Evolutionary conservation across 1,284 basidiomycete genomes (phyloP), one percentile per base, ranked within the genome.

Genomic region (Leccinum cinnamomeum): DNA sequence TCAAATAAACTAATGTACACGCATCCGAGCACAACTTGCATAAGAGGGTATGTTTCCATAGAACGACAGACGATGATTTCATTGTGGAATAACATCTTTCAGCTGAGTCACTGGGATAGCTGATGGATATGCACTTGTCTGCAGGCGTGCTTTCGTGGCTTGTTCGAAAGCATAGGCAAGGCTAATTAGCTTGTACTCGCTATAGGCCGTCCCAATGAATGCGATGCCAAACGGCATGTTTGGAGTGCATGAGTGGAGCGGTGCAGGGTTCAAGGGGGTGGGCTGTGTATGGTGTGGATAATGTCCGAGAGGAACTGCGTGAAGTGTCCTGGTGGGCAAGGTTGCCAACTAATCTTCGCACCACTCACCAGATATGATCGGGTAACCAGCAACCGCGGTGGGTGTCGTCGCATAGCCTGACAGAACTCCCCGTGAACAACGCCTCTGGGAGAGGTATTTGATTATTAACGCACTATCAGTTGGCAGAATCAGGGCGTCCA

Each of bases 151-250:
- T 44, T 80, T 77, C 4, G 84, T 86, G 23, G 79, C 79, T 66
- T 85, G 83, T 72, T 86, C 84, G 63, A 81, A 85, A 12, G 83
- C 82, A 65, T 81, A 84, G 7, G 82, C 84, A 62, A 78, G 78
- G 5, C 76, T 72, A 48, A 85, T 75, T 59, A 86, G 73, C 58
- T 79, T 69, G 61, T 78, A 79, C 64, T 85, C 84, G 70, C 79
- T 81, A 67, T 78, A 84, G 12, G 82, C 81, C 7, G 79, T 79
- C 8, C 82, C 82, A n/a, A 82, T 70, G 69, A 85, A 85, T 37
- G 78, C 71, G 23, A 85, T 70, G 3, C 84, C 84, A 54, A 84
- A 82, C 1, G 84, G 84, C 61, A 79, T 68, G 30, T 80, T 80
- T n/a, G 82, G 80, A 1, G 76, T 75, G 41, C 56, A 39, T 16